These are phyloP conservation scores for Pseudogymnoascus sp. DNA, from an alignment of 2,329 filamentous ascomycete species.

Conservation along the genomic window DNA sequence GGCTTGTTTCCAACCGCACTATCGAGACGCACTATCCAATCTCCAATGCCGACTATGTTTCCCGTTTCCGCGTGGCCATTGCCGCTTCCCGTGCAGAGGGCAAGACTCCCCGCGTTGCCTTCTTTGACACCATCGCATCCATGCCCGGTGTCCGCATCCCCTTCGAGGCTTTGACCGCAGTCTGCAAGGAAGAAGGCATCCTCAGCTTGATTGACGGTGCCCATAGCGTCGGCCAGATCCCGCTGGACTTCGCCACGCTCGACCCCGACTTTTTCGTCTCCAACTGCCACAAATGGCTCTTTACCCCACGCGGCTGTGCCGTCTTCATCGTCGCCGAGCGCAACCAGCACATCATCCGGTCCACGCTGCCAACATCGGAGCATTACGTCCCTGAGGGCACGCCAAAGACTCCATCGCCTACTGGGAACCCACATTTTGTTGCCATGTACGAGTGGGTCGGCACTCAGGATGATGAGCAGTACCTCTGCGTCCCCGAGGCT, in stretches of 20 bases:
- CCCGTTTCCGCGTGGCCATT: conserved; percentile 52
- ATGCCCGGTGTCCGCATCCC: conserved; percentile 73
- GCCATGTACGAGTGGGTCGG: conserved; percentile 68
- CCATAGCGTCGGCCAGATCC: conserved; percentile 73
- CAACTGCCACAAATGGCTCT: conserved; percentile 91
- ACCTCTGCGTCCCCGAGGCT: conserved; percentile 62
- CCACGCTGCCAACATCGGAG: conserved; percentile 71
- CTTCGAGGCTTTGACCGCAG: conserved; percentile 56
- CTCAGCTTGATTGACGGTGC: conserved; percentile 75
- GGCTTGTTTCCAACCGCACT: conserved; percentile 36
- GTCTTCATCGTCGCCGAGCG: conserved; percentile 68
- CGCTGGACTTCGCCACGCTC: conserved; percentile 55
- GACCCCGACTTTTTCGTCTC: conserved; percentile 80
- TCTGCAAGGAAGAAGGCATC: conserved; percentile 59
- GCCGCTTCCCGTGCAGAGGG: conserved; percentile 43
- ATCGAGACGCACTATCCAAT: conserved; percentile 62
- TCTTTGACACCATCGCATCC: conserved; percentile 76
- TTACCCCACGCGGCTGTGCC: conserved; percentile 69
- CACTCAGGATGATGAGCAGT: conserved; percentile 65
- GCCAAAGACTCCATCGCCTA: conserved; percentile 24
- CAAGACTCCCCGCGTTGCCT: conserved; percentile 54
- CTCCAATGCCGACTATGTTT: conserved; percentile 57
- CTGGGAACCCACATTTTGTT: conserved; percentile 51
- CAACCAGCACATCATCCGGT: conserved; percentile 68
- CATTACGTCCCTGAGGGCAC: conserved; percentile 51